Base-by-base conservation (phyloP, 176 grass and related monocot species). In the Tillandsia fasciculata region DNA sequence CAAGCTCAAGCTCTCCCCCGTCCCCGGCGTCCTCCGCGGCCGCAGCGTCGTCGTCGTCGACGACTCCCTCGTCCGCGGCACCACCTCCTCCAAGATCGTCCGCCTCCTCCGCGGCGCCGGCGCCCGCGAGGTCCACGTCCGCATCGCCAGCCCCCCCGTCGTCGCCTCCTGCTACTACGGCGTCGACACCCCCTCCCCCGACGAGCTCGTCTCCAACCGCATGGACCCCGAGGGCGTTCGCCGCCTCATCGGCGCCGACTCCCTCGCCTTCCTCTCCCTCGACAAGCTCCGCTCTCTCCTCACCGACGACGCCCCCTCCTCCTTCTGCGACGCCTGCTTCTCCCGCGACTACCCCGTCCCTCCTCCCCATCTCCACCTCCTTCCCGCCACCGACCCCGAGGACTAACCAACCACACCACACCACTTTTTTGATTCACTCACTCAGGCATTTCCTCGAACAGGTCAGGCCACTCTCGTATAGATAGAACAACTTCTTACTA, bases 111-210 rank as follows among this genome's bases (percentile, higher is more conserved):
- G 85, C 22, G 82, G 83, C 68, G 84, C 80, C 18, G 95, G 95
- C 15, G 95, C 95, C 22, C 89, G 95, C 15, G 95, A 99, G 77
- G 94, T 99, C 72, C 94, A 99, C 72, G 87, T 99, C 84, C 82
- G 95, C 64, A 94, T 99, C 47, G 73, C 95, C 64, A 84, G 95
- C 70, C 95, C 94, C 0, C 95, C 95, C 1, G 90, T 99, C 12
- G 51, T 99, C 54, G 84, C 90, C 12, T 86, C 87, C 0, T 99
- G 95, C 57, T 91, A 84, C 72, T 99, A 99, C 0, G 95, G 95
- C 65, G 88, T 99, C 26, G 95, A 99, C 73, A 99, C 95, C 23
- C 86, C 95, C 5, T 88, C 82, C 12, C 72, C 88, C 10, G 82
- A 72, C 14, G 95, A 99, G 72, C 81, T 99, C 51, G 90, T 99